phyloP scores from a whole-genome alignment of 495 filamentous ascomycete species.

The Hyaloscypha variabilis region DNA sequence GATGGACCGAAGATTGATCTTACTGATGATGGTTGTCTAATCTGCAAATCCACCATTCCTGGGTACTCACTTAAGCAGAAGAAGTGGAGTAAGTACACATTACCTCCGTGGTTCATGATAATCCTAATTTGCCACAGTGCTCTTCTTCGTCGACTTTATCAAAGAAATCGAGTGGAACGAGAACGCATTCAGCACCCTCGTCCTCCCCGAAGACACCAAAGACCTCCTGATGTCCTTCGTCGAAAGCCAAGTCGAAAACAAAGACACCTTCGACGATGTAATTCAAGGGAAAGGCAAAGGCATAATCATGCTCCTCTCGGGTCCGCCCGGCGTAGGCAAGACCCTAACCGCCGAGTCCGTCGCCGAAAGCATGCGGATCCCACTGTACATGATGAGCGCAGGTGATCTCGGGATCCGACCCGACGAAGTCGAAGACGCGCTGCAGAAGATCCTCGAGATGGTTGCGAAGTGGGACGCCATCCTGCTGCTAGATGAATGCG shows the following conservation, averaged over 20 bases:
- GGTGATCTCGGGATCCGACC: slow-evolving; percentile 74
- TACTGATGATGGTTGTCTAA: slow-evolving; percentile 14
- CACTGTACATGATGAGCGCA: background rate
- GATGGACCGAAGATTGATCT: slow-evolving; percentile 2
- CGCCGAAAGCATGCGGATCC: slow-evolving; percentile 57
- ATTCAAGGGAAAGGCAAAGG: slow-evolving; percentile 77
- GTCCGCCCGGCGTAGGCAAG: slow-evolving; percentile 83
- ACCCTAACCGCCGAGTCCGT: slow-evolving; percentile 82
- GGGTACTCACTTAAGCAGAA: slow-evolving; percentile 40
- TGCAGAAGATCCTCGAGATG: slow-evolving; percentile 43
- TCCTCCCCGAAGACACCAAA: slow-evolving; percentile 73
- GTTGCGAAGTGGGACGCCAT: slow-evolving; percentile 31
- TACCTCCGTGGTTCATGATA: slow-evolving; percentile 57
- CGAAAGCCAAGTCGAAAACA: slow-evolving; percentile 61
- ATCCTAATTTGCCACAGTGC: slow-evolving; percentile 66
- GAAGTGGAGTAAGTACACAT: slow-evolving; percentile 61
- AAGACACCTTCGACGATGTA: slow-evolving; percentile 79
- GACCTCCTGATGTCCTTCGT: slow-evolving; percentile 45
- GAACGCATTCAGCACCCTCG: slow-evolving; percentile 71
- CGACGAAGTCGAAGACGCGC: slow-evolving; percentile 66
- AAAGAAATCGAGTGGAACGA: slow-evolving; percentile 81
- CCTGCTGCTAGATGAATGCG: slow-evolving; percentile 74
- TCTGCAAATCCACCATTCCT: slow-evolving; percentile 19
- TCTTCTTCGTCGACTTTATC: slow-evolving; percentile 79
- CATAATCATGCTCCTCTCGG: slow-evolving; percentile 72